Base-by-base conservation (phyloP, 495 filamentous ascomycete species). In the Chaetomium fimeti region DNA sequence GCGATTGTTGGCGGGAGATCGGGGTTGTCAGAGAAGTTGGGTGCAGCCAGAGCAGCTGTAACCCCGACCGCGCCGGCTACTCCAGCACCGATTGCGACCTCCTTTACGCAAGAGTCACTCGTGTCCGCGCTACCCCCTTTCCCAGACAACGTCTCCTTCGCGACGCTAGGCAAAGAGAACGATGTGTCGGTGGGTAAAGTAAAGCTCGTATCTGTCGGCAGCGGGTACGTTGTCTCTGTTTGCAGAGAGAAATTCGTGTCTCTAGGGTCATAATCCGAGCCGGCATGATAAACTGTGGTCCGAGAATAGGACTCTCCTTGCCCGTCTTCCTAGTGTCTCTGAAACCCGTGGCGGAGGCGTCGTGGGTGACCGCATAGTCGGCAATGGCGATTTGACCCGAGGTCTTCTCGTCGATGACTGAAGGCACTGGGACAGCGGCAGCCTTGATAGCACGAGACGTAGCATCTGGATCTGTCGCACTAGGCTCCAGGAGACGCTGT, bases 71-170 rank as follows among this genome's bases (percentile, higher is more conserved):
- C 68, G 24, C 69, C 68, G 15, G 57, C 66, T 48, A 72, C 49
- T 24, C 69, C 70, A 4, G 68, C 72, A 5, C 66, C 70, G 29
- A 75, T 64, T 42, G 65, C 70, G n/a, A 70, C 55, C 20, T 71
- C 67, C 64, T 66, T 68, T 18, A 51, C 59, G 24, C 57, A 27
- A n/a, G 62, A 69, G 18, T 52, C 51, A 25, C 45, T 49, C 54
- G 22, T 42, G 22, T n/a, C 28, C 12, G n/a, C 51, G n/a, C 32
- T 8, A 20, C 53, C 57, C 40, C 63, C 20, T 38, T 63, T 57
- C 32, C 47, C 29, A 2, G 55, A 13, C 15, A n/a, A 3, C 5
- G 43, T 16, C 18, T 66, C 56, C 51, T 57, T 61, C 11, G 47
- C 24, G 22, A 32, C 54, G 9, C 36, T 47, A 15, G 43, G 28